Evolutionary conservation across 2,329 filamentous ascomycete species (phyloP), one percentile per base, ranked within the genome.

Genomic region (Penicillium sp.): DNA sequence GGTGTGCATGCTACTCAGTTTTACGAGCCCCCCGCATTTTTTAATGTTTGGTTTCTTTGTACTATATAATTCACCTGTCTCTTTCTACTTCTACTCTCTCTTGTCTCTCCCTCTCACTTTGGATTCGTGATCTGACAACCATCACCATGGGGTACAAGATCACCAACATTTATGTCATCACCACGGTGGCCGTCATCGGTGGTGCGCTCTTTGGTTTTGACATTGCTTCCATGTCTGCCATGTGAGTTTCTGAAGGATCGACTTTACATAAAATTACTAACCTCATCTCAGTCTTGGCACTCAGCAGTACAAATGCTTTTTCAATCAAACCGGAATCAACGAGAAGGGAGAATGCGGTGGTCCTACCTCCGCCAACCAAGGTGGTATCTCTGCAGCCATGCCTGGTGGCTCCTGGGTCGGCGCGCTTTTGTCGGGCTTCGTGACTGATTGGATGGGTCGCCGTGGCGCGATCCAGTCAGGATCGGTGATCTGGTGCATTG

Each of bases 181-280:
- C 82, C 56, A 79, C 79, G 66, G 81, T 84, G 71, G 77, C 82
- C 68, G 79, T 83, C 57, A 78, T 79, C 76, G 87, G 87, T 61
- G 88, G 88, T 68, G 84, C 82, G 22, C 77, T 91, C 24, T 91
- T 92, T 66, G 89, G 89, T 63, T 92, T 92, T 68, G 89, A 92
- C 73, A 90, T 92, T 64, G 84, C 82, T 52, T 88, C 86, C 41
- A 90, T 91, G 87, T 86, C 83, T 36, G 84, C 83, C 43, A 83
- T 86, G 62, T 64, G 48, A 48, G 60, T 43, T 1, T 22, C n/a
- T 22, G 36, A 43, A 32, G 41, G 9, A 2, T n/a, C 27, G 11
- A 16, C n/a, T 4, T 36, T 5, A 31, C 10, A 14, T n/a, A 21
- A 53, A 39, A 24, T 48, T 4, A 40, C 50, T 48, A 45, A 50